These are phyloP conservation scores for Apiospora phragmitis DNA, from an alignment of 2,329 filamentous ascomycete species.

Conservation along the genomic window DNA sequence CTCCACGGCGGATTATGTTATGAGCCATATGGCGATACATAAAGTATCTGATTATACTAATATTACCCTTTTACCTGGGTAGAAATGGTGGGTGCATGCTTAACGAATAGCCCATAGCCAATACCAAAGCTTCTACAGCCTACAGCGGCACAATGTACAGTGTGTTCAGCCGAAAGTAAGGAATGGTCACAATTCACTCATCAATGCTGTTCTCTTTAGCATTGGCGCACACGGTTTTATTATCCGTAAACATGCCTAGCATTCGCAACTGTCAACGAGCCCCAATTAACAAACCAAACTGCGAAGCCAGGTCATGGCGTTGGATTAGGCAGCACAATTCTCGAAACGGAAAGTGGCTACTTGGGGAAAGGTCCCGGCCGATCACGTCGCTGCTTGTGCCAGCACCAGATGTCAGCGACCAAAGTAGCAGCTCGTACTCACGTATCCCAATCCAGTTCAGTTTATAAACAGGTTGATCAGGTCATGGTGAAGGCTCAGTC, in stretches of 20 bases:
- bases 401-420: not conserved
- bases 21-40: not conserved
- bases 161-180: not conserved
- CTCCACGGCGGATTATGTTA: not conserved
- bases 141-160: not conserved
- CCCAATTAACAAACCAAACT: not conserved
- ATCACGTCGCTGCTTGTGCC: not conserved
- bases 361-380: not conserved
- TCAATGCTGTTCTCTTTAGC: not conserved
- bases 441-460: not conserved
- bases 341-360: not conserved
- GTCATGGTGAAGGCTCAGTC: not conserved
- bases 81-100: not conserved
- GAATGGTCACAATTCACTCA: not conserved
- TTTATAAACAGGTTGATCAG: not conserved
- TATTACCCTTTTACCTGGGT: too few relatives aligned
- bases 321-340: not conserved
- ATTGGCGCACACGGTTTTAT: too few relatives aligned
- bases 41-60: too few relatives aligned
- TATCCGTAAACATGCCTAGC: not conserved
- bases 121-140: too few relatives aligned
- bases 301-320: not conserved
- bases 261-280: not conserved
- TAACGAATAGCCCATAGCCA: not conserved
- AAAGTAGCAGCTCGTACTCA: not conserved